phyloP scores from a whole-genome alignment of 768 basidiomycete species.

The Collybia sordida region DNA sequence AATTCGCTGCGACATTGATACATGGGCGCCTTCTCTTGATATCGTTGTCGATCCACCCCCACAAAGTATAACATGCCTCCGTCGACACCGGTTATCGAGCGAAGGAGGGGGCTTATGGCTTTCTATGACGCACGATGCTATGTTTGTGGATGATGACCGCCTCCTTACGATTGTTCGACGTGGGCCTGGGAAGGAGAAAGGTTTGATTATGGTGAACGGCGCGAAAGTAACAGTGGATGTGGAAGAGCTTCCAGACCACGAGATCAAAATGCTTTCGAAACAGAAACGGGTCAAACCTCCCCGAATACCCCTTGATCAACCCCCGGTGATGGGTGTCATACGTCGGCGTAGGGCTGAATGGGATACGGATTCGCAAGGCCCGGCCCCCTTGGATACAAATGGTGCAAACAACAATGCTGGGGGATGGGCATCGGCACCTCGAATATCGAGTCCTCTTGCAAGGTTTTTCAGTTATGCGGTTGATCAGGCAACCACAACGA shows the following conservation, averaged over 20 bases:
- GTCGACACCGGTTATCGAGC: slow-evolving; percentile 81
- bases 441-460: slow-evolving; percentile 66
- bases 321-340: slow-evolving; percentile 74
- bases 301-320: slow-evolving; percentile 91
- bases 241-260: slow-evolving; percentile 84
- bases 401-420: slow-evolving; percentile 14
- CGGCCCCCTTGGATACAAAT: slow-evolving; percentile 16
- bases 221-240: slow-evolving; percentile 80
- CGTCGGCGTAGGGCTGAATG: slow-evolving; percentile 71
- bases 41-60: slow-evolving; percentile 94
- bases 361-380: slow-evolving; percentile 50
- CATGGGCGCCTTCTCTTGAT: slow-evolving; percentile 81
- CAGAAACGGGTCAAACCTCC: slow-evolving; percentile 84
- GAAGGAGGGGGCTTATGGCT: slow-evolving; percentile 95
- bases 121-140: slow-evolving; percentile 82
- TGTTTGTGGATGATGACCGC: slow-evolving; percentile 76
- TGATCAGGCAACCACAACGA: slow-evolving; percentile 70
- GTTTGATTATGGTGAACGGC: slow-evolving; percentile 87
- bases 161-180: slow-evolving; percentile 73
- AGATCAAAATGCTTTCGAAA: slow-evolving; percentile 80
- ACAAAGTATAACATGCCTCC: slow-evolving; percentile 75
- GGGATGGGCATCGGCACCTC: slow-evolving; percentile 60
- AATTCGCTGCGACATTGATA: slow-evolving; percentile 88
- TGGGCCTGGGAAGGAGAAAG: slow-evolving; percentile 77
- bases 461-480: slow-evolving; percentile 75